phyloP scores from a whole-genome alignment of 768 basidiomycete species.

The Termitomyces sp. region DNA sequence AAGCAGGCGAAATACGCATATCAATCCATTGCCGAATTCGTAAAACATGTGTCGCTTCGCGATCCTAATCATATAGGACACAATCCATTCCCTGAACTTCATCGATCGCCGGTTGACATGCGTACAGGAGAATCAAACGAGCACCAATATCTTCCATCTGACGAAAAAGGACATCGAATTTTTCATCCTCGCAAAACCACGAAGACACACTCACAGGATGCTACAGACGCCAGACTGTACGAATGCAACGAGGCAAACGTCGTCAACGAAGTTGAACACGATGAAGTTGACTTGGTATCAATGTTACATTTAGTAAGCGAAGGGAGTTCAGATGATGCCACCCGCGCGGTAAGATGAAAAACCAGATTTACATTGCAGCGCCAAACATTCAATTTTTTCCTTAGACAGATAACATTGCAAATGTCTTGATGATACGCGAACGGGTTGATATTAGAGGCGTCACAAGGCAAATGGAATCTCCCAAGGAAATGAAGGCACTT shows the following conservation, averaged over 20 bases:
- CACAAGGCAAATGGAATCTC: conserved; percentile 52
- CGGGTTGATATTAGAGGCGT: conserved; percentile 49
- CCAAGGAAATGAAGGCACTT: conserved; percentile 47
- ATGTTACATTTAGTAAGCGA: neutral
- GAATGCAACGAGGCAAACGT: neutral
- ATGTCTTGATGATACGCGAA: conserved; percentile 48
- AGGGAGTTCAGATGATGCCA: neutral
- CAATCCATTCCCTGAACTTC: conserved; percentile 44
- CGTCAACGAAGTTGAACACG: neutral
- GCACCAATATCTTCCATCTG: neutral
- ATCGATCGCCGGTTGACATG: conserved; percentile 13
- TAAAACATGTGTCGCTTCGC: conserved; percentile 44
- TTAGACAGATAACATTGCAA: conserved; percentile 25
- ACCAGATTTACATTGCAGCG: neutral
- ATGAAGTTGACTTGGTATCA: neutral
- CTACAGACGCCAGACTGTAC: neutral
- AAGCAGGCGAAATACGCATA: conserved; percentile 55
- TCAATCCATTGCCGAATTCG: conserved; percentile 50
- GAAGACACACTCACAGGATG: neutral
- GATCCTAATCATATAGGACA: conserved; percentile 28
- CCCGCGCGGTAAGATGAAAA: neutral
- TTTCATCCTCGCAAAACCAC: neutral
- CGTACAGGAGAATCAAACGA: neutral
- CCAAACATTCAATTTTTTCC: too few relatives aligned
- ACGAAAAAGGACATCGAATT: neutral